These are phyloP conservation scores for Furcasterigmium furcatum DNA, from an alignment of 2,329 filamentous ascomycete species.

Conservation along the genomic window DNA sequence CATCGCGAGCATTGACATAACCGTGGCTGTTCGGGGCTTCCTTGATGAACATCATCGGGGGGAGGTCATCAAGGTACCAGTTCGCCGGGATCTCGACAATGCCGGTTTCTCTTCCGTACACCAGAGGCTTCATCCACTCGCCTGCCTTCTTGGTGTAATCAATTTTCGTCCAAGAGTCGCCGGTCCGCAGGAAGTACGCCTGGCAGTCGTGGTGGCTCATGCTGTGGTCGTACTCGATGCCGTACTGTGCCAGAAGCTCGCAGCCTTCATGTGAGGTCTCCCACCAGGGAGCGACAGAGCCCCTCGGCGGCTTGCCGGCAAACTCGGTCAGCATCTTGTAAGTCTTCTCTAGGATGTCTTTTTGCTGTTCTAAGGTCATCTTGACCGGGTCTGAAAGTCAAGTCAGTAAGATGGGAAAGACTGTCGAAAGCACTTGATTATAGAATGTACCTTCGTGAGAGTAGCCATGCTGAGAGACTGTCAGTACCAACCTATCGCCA, in stretches of 20 bases:
- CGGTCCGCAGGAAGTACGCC: constrained; percentile 60
- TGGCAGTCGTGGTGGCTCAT: constrained; percentile 65
- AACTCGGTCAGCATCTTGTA: constrained; percentile 70
- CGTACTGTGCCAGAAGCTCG: constrained; percentile 61
- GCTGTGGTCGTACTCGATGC: constrained; percentile 67
- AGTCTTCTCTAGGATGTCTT: constrained; percentile 71
- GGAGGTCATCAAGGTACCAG: constrained; percentile 64
- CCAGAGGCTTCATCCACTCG: constrained; percentile 65
- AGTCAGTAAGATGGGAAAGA: background rate
- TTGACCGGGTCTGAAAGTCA: constrained; percentile 56
- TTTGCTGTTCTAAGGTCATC: constrained; percentile 74
- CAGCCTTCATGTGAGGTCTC: constrained; percentile 67
- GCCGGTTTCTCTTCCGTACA: constrained; percentile 56
- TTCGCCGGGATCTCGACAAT: constrained; percentile 64
- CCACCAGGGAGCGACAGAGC: constrained; percentile 74
- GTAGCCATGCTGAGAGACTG: constrained; percentile 55
- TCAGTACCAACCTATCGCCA: background rate
- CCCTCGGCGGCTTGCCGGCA: constrained; percentile 64
- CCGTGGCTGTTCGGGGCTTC: constrained; percentile 62
- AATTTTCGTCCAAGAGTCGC: constrained; percentile 66
- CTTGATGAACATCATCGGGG: constrained; percentile 73
- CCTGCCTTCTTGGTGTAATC: constrained; percentile 60
- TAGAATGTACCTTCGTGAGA: constrained; percentile 52
- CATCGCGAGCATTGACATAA: constrained; percentile 52
- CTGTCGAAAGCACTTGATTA: background rate